Evolutionary conservation across 257 asterid species (phyloP).

Genomic region (Nicotiana benthamiana): DNA sequence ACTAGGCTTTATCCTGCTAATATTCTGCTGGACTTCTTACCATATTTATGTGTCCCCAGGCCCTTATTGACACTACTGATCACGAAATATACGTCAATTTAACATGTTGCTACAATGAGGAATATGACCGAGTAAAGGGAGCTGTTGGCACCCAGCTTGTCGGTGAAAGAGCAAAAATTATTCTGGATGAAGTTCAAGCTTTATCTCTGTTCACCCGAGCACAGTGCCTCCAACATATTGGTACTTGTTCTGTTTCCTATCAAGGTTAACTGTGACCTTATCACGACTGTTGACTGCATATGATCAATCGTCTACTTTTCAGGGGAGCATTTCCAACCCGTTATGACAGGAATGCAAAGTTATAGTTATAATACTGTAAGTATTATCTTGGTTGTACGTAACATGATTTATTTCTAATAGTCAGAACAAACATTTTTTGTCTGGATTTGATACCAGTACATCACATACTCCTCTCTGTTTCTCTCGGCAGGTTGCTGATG

Average conservation of each 20-base stretch:
- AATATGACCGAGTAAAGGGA: slow-evolving; percentile 65
- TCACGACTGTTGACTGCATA: slow-evolving; percentile 6
- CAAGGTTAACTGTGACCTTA: slow-evolving; percentile 1
- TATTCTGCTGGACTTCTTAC: slow-evolving; percentile 11
- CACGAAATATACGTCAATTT: slow-evolving; percentile 74
- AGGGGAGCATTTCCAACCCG: slow-evolving; percentile 86
- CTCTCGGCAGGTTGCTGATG: slow-evolving; percentile 62
- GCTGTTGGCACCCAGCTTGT: slow-evolving; percentile 88
- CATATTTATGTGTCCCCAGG: slow-evolving; percentile 40
- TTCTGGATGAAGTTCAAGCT: slow-evolving; percentile 73
- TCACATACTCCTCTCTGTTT: neutral
- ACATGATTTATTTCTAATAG: neutral
- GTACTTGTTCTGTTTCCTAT: slow-evolving; percentile 27
- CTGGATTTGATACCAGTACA: neutral
- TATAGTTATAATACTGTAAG: slow-evolving; percentile 61
- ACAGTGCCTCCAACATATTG: slow-evolving; percentile 84
- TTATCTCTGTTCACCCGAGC: slow-evolving; percentile 59
- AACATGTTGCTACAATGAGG: slow-evolving; percentile 73
- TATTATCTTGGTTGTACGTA: slow-evolving; percentile 4
- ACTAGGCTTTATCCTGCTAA: neutral
- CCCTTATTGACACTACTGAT: slow-evolving; percentile 72
- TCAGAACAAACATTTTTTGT: neutral
- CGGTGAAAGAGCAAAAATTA: slow-evolving; percentile 89
- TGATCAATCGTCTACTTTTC: slow-evolving; percentile 22
- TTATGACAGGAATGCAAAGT: slow-evolving; percentile 63